Base-by-base conservation (phyloP, 768 basidiomycete species). In the Russula vinacea region DNA sequence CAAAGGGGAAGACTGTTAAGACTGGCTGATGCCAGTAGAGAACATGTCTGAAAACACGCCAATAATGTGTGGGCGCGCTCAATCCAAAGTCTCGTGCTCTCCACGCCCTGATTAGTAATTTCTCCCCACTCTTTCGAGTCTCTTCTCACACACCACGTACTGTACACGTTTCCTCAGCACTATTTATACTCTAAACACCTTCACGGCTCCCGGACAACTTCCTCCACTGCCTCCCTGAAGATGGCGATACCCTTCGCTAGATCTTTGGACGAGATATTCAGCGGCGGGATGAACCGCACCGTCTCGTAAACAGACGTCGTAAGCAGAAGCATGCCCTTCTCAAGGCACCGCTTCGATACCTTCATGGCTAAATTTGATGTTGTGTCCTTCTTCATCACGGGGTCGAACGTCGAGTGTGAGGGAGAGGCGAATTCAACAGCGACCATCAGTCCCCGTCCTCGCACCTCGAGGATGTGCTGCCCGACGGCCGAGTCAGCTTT, bases 281-380 rank as follows among this genome's bases (percentile, higher is more conserved):
- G 75, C 17, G 96, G 84, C 5, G 96, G 96, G 70, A 98, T 98
- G 79, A 98, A 97, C 71, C 94, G 80, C 62, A 97, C 78, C 16
- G 89, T 88, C 73, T 95, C 89, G 73, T 90, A 95, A 29, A 91
- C 81, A 56, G 89, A 92, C 29, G 95, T 97, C 14, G 95, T 96
- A 62, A 98, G 78, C 45, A 96, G 83, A 55, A 97, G 73, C 78
- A 98, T 76, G 24, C 91, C 93, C 73, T 90, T 88, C 73, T 94
- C 90, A 66, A 92, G 79, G 74, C 94, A 97, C 70, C 83, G 85
- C 72, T 84, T 84, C 65, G 89, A 82, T 10, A 97, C 83, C 33
- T 87, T 81, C 56, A 79, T 78, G 4, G 93, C 88, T 62, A 94
- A 77, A 72, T 79, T 82, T 70, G 76, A 75, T 49, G 82, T 80